Base-by-base conservation (phyloP, 495 filamentous ascomycete genomes). In the Penicillium coffeae region DNA sequence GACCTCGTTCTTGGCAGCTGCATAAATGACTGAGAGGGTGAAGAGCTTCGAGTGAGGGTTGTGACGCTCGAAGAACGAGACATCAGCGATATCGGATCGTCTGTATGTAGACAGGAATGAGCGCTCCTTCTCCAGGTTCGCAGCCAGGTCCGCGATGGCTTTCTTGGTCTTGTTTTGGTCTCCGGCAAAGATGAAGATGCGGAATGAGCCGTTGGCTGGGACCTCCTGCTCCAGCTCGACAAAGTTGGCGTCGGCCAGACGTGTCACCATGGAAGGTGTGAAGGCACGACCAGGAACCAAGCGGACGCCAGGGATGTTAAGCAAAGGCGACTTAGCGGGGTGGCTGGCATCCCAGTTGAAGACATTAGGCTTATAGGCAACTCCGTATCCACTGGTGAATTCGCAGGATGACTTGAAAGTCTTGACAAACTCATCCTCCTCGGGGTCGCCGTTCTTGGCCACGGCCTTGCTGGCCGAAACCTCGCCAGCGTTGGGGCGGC, bases 171-270 rank as follows among this genome's bases (percentile, higher is more conserved):
- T 66, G 9, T 65, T 53, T 46, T 84, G 86, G 22, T 77, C 78
- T 48, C 90, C 90, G 35, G 81, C 88, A 57, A 94, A 93, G 51
- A 95, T 60, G 59, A 88, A 94, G 58, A 95, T 77, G 25, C 89
- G 80, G 78, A 90, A 95, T 8, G 89, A 82, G 46, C 90, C 89
- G 66, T 94, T 94, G 42, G 88, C 73, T 0, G 90, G 90, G 42
- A 95, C 75, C 50, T 91, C 88, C 66, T 95, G 89, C 68, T 95
- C 90, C 33, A 95, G 70, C 55, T 93, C 86, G 12, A 92, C 88
- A 19, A 86, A 78, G 71, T 93, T 94, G 58, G 88, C 83, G 60
- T 95, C 90, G 3, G 84, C 81, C 21, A 94, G 84, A 27, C 90
- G 79, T 21, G 88, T 95, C 30, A 94, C 90, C 45, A 83, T 85